Evolutionary conservation across 2,329 filamentous ascomycete genomes (phyloP).

Genomic region (Emmonsiellopsis sp.): DNA sequence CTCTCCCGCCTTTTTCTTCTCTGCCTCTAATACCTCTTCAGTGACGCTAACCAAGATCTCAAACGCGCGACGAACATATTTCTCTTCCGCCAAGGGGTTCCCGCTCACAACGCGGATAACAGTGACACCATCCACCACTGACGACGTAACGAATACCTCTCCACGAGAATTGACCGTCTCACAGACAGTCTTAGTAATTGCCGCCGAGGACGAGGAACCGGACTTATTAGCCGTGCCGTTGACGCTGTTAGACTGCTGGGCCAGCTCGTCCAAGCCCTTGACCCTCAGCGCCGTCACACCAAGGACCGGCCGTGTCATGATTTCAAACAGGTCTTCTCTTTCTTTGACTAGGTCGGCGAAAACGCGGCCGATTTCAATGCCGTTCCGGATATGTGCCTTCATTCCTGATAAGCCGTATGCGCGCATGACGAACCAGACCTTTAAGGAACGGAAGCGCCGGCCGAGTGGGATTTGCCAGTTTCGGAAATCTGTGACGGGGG

Average conservation of each 20-base stretch:
- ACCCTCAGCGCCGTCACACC: constrained; percentile 70
- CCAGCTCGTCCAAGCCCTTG: constrained; percentile 30
- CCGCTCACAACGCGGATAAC: constrained; percentile 75
- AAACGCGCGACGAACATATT: constrained; percentile 65
- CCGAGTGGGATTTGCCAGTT: constrained; percentile 97
- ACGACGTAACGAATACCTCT: constrained; percentile 74
- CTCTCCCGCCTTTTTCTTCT: neutral
- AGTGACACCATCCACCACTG: constrained; percentile 62
- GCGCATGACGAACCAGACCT: constrained; percentile 91
- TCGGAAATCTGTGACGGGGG: constrained; percentile 85
- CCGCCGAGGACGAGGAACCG: constrained; percentile 48
- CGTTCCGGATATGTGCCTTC: constrained; percentile 61
- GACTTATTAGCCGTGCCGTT: constrained; percentile 18
- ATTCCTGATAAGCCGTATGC: constrained; percentile 72
- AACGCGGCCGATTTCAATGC: constrained; percentile 58
- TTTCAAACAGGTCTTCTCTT: constrained; percentile 62
- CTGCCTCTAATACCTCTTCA: constrained; percentile 41
- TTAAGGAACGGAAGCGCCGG: constrained; percentile 75
- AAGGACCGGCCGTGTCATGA: constrained; percentile 67
- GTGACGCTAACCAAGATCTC: constrained; percentile 59
- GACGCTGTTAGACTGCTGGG: neutral
- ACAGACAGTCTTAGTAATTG: constrained; percentile 64
- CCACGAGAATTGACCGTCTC: constrained; percentile 64
- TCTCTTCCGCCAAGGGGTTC: constrained; percentile 60
- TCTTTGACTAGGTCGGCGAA: constrained; percentile 55